phyloP scores from a whole-genome alignment of 192 early-diverging fungal species.

The Rhizophagus clarus region DNA sequence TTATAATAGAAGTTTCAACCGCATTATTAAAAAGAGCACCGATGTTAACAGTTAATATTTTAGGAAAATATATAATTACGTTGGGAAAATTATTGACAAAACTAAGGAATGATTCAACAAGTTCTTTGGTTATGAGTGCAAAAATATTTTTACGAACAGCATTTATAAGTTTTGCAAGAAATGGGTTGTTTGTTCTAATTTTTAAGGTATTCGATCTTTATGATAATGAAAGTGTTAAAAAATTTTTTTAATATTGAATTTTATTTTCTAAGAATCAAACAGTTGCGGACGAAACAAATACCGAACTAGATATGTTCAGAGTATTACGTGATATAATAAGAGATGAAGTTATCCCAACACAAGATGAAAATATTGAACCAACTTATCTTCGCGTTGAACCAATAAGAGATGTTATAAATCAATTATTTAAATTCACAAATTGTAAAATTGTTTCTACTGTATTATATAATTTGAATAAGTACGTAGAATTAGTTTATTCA shows the following conservation, averaged over 20 bases:
- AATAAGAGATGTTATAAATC: conserved; percentile 59
- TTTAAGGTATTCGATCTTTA: conserved; percentile 52
- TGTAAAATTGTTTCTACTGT: conserved; percentile 52
- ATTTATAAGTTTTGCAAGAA: conserved; percentile 55
- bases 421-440: conserved; percentile 32
- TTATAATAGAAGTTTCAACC: conserved; percentile 54
- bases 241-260: neutral
- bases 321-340: conserved; percentile 53
- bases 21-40: conserved; percentile 53
- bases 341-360: conserved; percentile 50
- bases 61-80: conserved; percentile 61
- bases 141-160: conserved; percentile 55
- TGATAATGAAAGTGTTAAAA: neutral
- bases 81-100: conserved; percentile 57
- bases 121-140: conserved; percentile 51
- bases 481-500: conserved; percentile 56
- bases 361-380: conserved; percentile 34
- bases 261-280: conserved; percentile 34
- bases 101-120: conserved; percentile 42
- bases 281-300: conserved; percentile 42
- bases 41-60: conserved; percentile 55
- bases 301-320: conserved; percentile 56
- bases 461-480: conserved; percentile 52
- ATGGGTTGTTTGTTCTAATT: conserved; percentile 63
- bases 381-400: conserved; percentile 59